Percentiles rank a stretch among this genome's conserved stretches.
Evolutionary conservation across 2,329 filamentous ascomycete species (phyloP).

Genomic region (Fusarium pseudocircinatum): DNA sequence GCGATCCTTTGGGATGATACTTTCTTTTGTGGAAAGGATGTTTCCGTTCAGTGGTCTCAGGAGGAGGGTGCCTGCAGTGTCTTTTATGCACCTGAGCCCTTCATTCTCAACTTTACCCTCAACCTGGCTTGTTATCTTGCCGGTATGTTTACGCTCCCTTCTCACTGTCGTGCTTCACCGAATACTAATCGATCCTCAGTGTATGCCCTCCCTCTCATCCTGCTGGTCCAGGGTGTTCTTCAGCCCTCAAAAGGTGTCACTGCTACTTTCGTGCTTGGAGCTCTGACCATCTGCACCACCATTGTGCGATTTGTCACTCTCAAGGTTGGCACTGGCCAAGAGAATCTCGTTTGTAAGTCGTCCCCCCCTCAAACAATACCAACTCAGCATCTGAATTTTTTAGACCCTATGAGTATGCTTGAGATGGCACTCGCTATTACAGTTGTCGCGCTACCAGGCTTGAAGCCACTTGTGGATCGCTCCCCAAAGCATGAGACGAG

Average conservation of each 20-base stretch:
- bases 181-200: conserved; percentile 27
- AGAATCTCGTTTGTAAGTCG: conserved; percentile 38
- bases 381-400: not conserved
- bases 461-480: conserved; percentile 30
- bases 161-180: accelerated
- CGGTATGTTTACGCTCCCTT: conserved; percentile 25
- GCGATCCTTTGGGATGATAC: conserved; percentile 48
- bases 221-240: conserved; percentile 41
- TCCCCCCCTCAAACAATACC: accelerated
- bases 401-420: conserved; percentile 38
- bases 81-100: conserved; percentile 47
- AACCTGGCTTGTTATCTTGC: conserved; percentile 48
- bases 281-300: conserved; percentile 30
- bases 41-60: conserved; percentile 49
- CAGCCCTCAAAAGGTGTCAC: conserved; percentile 26
- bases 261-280: conserved; percentile 30
- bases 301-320: conserved; percentile 30
- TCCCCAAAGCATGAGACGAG: conserved; percentile 6
- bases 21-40: conserved; percentile 48
- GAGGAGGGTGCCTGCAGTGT: conserved; percentile 50
- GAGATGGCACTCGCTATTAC: conserved; percentile 32
- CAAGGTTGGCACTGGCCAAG: conserved; percentile 34
- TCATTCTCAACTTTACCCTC: conserved; percentile 49
- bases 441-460: conserved; percentile 34
- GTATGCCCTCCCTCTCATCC: conserved; percentile 45